A percentile compares a stretch with the other conserved stretches of the same genome.
phyloP scores from a whole-genome alignment of 2,329 filamentous ascomycete genomes.

The Monosporascus sp. region DNA sequence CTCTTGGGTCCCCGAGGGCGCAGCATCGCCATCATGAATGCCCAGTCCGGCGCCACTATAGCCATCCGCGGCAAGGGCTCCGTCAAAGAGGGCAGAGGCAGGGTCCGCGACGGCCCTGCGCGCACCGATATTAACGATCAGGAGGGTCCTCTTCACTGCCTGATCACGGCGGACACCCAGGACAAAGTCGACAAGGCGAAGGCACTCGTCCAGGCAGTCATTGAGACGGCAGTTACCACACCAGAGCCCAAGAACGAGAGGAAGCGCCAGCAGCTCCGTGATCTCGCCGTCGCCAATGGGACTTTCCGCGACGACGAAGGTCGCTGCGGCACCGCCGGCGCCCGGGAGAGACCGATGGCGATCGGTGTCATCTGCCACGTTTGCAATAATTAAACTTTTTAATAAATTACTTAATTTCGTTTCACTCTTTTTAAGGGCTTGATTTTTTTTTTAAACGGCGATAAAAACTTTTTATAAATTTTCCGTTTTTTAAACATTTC shows the following conservation, averaged over 20 bases:
- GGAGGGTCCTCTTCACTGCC: conserved; percentile 73
- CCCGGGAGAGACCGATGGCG: not conserved
- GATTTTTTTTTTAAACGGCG: too few relatives aligned
- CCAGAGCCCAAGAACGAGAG: conserved; percentile 75
- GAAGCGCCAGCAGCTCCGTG: conserved; percentile 74
- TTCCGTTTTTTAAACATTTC: too few relatives aligned
- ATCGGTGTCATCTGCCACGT: not conserved
- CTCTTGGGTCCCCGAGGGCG: conserved; percentile 81
- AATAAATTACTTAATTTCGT: too few relatives aligned
- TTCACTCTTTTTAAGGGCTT: too few relatives aligned
- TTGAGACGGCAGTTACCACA: conserved; percentile 72
- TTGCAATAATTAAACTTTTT: too few relatives aligned
- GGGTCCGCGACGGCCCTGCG: conserved; percentile 8
- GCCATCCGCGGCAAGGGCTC: conserved; percentile 79
- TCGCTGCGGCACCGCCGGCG: not conserved
- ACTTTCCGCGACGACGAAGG: conserved; percentile 72
- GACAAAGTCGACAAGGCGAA: conserved; percentile 75
- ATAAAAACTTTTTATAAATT: too few relatives aligned
- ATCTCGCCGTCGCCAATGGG: conserved; percentile 74
- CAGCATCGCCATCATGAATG: conserved; percentile 76
- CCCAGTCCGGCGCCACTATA: conserved; percentile 71
- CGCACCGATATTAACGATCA: conserved; percentile 51
- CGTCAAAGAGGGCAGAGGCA: conserved; percentile 69
- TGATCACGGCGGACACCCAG: conserved; percentile 78
- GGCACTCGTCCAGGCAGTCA: conserved; percentile 71